Evolutionary conservation across 2,329 filamentous ascomycete genomes (phyloP).

Genomic region (Apiospora koreana): DNA sequence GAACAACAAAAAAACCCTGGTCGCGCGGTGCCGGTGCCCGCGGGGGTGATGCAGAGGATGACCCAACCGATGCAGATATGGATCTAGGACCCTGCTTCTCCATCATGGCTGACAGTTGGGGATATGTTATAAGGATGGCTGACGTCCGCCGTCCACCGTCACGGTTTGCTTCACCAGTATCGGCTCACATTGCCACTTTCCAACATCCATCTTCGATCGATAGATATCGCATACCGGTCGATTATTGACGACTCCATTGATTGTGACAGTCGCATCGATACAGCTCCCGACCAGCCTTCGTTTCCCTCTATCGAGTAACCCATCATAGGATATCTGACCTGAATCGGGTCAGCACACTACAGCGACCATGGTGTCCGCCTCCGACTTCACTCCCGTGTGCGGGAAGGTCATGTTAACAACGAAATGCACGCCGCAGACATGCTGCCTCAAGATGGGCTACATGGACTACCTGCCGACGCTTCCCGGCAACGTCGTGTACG

Average conservation of each 20-base stretch:
- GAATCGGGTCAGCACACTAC: not conserved
- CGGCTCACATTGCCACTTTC: not conserved
- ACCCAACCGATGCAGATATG: not conserved
- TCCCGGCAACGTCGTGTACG: slow-evolving; percentile 42
- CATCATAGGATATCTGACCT: not conserved
- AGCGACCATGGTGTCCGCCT: not conserved
- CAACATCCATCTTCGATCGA: not conserved
- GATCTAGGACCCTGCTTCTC: not conserved
- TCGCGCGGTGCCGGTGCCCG: not conserved
- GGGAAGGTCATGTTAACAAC: not conserved
- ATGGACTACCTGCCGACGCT: slow-evolving; percentile 46
- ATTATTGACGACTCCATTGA: not conserved
- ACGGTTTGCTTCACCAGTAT: not conserved
- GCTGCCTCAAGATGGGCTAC: slow-evolving; percentile 1
- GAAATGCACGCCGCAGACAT: slow-evolving; percentile 10
- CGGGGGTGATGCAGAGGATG: not conserved
- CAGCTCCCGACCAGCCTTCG: not conserved
- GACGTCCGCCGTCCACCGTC: not conserved
- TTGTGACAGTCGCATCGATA: not conserved
- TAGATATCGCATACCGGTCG: not conserved
- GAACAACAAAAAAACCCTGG: not conserved
- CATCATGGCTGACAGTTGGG: not conserved
- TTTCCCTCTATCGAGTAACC: not conserved
- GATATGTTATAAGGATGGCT: not conserved
- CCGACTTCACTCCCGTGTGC: not conserved